Percentiles rank a stretch among this genome's conserved stretches.
Evolutionary conservation across 1,139 yeast species (phyloP).

Genomic region (Candida glucosophila): DNA sequence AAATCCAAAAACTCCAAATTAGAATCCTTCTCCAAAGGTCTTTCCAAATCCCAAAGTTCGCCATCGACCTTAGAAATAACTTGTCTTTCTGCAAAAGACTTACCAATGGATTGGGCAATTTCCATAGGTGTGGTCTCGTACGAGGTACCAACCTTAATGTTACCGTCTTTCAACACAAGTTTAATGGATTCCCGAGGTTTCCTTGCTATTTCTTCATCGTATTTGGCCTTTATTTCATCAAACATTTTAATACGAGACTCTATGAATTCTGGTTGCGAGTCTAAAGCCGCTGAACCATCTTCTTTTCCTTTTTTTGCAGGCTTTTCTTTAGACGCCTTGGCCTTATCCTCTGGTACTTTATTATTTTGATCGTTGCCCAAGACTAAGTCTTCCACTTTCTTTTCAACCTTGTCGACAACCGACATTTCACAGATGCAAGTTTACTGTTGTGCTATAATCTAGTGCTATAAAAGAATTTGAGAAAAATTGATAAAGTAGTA

Average conservation of each 20-base stretch:
- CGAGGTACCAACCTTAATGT: conserved; percentile 66
- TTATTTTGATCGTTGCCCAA: conserved; percentile 12
- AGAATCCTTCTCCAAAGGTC: conserved; percentile 78
- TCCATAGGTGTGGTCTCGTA: conserved; percentile 89
- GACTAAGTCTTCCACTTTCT: conserved; percentile 47
- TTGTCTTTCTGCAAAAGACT: conserved; percentile 73
- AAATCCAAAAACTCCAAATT: conserved; percentile 66
- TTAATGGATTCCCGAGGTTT: conserved; percentile 54
- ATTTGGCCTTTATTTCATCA: conserved; percentile 70
- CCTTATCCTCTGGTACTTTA: conserved; percentile 5
- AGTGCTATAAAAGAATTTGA: too few species aligned
- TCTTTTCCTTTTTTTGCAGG: conserved; percentile 24
- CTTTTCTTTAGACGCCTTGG: conserved; percentile 6
- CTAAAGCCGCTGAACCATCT: conserved; percentile 29
- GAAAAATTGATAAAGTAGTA: too few species aligned
- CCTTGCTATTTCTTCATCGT: conserved; percentile 62
- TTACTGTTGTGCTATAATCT: too few species aligned
- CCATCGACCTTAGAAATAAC: conserved; percentile 91
- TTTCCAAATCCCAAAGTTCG: conserved; percentile 86
- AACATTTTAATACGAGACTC: conserved; percentile 73
- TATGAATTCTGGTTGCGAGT: conserved; percentile 78
- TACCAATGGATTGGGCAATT: conserved; percentile 78
- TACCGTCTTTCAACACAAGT: conserved; percentile 83
- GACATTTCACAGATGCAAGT: too few species aligned
- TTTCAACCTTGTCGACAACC: conserved; percentile 13